phyloP scores from a whole-genome alignment of 2,329 filamentous ascomycete genomes.

The Trichophyton equinum region DNA sequence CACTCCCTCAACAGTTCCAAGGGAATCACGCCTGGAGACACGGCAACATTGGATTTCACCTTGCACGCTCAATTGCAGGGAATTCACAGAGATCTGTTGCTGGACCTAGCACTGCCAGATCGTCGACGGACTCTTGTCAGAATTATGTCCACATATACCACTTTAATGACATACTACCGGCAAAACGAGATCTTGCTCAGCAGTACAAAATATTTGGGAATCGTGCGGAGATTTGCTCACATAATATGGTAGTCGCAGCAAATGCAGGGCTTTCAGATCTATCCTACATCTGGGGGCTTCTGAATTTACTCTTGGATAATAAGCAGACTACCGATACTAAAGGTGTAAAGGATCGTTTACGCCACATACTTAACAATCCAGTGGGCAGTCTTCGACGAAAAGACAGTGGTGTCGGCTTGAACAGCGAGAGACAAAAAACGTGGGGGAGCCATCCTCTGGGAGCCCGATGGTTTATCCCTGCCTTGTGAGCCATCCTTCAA shows the following conservation, averaged over 20 bases:
- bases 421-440: conserved; percentile 34
- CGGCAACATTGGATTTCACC: conserved; percentile 43
- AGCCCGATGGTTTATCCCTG: conserved; percentile 42
- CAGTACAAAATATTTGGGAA: conserved; percentile 77
- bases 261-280: conserved; percentile 58
- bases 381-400: conserved; percentile 11
- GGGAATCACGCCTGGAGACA: conserved; percentile 42
- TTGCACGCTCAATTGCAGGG: conserved; percentile 35
- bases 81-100: conserved; percentile 42
- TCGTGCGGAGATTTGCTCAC: conserved; percentile 64
- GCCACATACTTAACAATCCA: background rate
- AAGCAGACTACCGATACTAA: conserved; percentile 54
- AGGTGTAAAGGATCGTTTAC: conserved; percentile 13
- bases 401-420: conserved; percentile 24
- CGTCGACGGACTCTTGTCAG: conserved; percentile 37
- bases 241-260: conserved; percentile 69
- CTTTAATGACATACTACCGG: conserved; percentile 58
- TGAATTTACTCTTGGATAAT: conserved; percentile 63
- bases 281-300: conserved; percentile 71
- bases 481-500: conserved; percentile 25
- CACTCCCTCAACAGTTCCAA: conserved; percentile 37
- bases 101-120: conserved; percentile 41
- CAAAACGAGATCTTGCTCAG: conserved; percentile 61
- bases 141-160: conserved; percentile 65
- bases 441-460: conserved; percentile 49